Evolutionary conservation across 116 monocot species (phyloP).

Genomic region (Phalaenopsis hybrid): DNA sequence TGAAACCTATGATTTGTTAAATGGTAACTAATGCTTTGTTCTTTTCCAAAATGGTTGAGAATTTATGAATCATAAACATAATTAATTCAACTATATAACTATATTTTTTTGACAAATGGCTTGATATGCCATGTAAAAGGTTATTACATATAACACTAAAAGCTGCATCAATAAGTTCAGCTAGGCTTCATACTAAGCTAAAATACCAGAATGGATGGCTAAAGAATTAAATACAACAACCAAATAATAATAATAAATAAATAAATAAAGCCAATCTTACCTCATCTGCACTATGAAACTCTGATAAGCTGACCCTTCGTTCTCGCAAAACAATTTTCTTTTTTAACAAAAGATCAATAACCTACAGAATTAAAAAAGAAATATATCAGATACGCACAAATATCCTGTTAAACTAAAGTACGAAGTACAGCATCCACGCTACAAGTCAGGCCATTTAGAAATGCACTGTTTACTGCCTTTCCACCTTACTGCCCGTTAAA

Average conservation of each 20-base stretch:
- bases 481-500: background rate
- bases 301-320: constrained; percentile 81
- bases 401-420: constrained; percentile 1
- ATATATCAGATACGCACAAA: constrained; percentile 1
- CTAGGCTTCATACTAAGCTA: background rate
- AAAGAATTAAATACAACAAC: background rate
- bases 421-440: background rate
- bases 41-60: background rate
- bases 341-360: constrained; percentile 87
- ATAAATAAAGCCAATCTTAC: constrained; percentile 20
- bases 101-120: background rate
- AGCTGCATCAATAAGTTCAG: background rate
- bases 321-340: constrained; percentile 66
- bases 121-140: background rate
- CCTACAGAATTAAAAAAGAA: constrained; percentile 31
- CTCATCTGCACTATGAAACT: constrained; percentile 98
- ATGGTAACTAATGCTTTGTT: background rate
- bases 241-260: background rate
- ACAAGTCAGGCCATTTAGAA: background rate
- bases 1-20: background rate
- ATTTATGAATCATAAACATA: background rate
- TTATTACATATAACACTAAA: background rate
- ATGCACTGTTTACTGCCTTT: background rate
- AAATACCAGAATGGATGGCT: background rate
- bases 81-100: background rate